These are phyloP conservation scores for Phellopilus nigrolimitatus DNA, from an alignment of 1,284 basidiomycete species.

Conservation along the genomic window DNA sequence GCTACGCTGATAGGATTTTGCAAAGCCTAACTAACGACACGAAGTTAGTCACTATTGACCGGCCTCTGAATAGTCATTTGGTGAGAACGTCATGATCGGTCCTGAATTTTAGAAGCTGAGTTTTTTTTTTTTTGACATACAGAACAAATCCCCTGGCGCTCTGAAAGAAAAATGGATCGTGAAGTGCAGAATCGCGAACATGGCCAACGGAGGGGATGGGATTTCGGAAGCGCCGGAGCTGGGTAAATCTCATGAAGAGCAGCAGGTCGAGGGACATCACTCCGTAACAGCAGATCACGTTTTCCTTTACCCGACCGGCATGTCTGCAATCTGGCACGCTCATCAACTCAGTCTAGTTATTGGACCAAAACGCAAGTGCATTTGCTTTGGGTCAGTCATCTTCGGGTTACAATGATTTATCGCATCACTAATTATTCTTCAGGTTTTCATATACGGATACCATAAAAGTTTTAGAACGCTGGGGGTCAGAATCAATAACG, in stretches of 20 bases:
- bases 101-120: too few relatives aligned
- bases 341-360: slow-evolving; percentile 66
- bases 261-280: slow-evolving; percentile 48
- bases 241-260: slow-evolving; percentile 35
- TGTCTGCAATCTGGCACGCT: slow-evolving; percentile 91
- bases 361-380: slow-evolving; percentile 55
- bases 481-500: slow-evolving; percentile 94
- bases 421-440: slow-evolving; percentile 33
- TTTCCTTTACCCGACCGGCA: slow-evolving; percentile 83
- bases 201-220: slow-evolving; percentile 4
- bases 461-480: slow-evolving; percentile 94
- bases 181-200: slow-evolving; percentile 6
- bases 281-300: slow-evolving; percentile 81
- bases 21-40: slow-evolving; percentile 29
- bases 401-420: neutral
- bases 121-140: neutral
- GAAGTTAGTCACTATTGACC: neutral
- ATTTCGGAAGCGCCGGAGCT: too few relatives aligned
- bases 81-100: neutral
- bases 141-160: slow-evolving; percentile 3
- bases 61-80: neutral
- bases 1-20: slow-evolving; percentile 81
- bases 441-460: slow-evolving; percentile 97
- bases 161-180: slow-evolving; percentile 5
- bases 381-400: slow-evolving; percentile 70